Evolutionary conservation across 169 alveolate genomes (phyloP).

Genomic region (Babesia bigemina): DNA sequence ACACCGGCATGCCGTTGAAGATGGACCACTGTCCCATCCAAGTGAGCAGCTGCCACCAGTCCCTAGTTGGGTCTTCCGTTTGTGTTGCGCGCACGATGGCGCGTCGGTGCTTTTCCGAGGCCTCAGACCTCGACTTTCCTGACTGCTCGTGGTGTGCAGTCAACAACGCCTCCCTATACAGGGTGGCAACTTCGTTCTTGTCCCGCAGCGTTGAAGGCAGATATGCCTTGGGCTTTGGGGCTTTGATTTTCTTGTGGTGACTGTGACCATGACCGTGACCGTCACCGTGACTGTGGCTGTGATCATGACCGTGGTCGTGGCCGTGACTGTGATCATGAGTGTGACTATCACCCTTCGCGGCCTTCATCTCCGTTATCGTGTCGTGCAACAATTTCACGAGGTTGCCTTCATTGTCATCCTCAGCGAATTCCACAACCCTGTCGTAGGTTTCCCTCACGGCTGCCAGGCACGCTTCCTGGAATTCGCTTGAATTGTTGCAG

Average conservation of each 20-base stretch:
- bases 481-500: not conserved
- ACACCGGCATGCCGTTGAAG: conserved; percentile 15
- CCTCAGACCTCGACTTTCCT: not conserved
- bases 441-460: not conserved
- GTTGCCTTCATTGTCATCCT: not conserved
- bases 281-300: too few relatives aligned
- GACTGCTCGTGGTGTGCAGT: not conserved
- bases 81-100: not conserved
- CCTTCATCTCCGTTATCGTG: not conserved
- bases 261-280: too few relatives aligned
- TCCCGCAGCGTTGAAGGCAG: not conserved
- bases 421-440: not conserved
- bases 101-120: not conserved
- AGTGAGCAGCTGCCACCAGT: conserved; percentile 2
- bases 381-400: not conserved
- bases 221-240: not conserved
- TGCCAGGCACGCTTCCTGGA: not conserved
- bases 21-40: conserved; percentile 25
- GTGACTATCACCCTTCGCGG: too few relatives aligned
- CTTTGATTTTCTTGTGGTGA: not conserved
- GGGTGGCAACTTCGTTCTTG: not conserved
- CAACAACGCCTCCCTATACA: not conserved
- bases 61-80: not conserved
- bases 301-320: too few relatives aligned
- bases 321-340: too few relatives aligned